These are phyloP conservation scores for Neurospora discreta DNA, from an alignment of 495 filamentous ascomycete genomes.

Conservation along the genomic window DNA sequence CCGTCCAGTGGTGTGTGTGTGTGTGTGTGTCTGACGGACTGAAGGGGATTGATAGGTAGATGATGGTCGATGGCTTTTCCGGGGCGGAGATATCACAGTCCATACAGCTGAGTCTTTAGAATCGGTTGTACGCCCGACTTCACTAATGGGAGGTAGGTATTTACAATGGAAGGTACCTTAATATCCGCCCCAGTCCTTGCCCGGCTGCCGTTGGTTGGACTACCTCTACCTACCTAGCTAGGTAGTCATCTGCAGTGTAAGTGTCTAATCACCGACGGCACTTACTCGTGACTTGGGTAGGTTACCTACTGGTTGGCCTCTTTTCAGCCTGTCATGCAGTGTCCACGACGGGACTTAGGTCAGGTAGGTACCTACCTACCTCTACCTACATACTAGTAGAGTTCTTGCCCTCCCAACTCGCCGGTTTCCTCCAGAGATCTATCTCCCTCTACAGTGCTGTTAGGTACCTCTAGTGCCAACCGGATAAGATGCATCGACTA, in stretches of 20 bases:
- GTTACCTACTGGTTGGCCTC: neutral
- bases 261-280: neutral
- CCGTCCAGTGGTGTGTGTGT: neutral
- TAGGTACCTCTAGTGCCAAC: neutral
- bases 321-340: neutral
- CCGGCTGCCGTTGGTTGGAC: no score
- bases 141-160: neutral
- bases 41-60: neutral
- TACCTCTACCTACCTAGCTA: no score
- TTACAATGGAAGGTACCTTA: neutral
- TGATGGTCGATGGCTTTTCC: neutral
- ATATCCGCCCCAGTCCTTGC: neutral
- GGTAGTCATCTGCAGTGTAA: neutral
- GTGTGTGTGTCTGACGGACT: neutral
- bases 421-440: neutral
- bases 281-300: no score
- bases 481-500: neutral
- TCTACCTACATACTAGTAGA: no score
- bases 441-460: no score
- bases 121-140: neutral
- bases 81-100: neutral
- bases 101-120: neutral
- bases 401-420: neutral
- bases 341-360: neutral
- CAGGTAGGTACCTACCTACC: no score